Conservation (phyloP, 1,139 yeast species). For the Trichomonascaceae sp. region DNA sequence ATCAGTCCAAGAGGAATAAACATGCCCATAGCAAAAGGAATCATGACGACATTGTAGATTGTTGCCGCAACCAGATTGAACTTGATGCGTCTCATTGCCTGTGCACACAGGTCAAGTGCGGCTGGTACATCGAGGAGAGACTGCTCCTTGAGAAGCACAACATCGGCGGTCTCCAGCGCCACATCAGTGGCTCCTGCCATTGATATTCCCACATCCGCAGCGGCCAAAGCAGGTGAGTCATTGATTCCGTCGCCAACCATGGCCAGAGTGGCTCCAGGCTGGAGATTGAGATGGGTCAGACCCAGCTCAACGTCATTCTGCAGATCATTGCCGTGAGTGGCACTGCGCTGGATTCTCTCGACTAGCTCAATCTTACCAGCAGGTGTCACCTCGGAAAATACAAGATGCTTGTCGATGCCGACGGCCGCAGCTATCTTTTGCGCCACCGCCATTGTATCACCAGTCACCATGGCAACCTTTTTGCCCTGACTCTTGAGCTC, state of each 20-base stretch:
- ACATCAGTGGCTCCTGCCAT: conserved; percentile 88
- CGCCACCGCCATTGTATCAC: conserved; percentile 63
- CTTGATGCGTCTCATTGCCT: conserved; percentile 65
- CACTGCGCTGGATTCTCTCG: conserved; percentile 36
- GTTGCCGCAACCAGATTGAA: conserved; percentile 78
- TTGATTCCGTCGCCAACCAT: conserved; percentile 96
- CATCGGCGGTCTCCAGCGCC: conserved; percentile 91
- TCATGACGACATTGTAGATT: conserved; percentile 72
- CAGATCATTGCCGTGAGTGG: conserved; percentile 9
- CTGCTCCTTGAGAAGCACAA: conserved; percentile 43
- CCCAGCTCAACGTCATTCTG: conserved; percentile 1
- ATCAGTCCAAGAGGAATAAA: conserved; percentile 66
- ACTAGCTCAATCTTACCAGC: conserved; percentile 62
- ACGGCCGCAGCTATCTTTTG: conserved; percentile 48
- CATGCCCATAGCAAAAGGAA: conserved; percentile 94
- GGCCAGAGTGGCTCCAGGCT: conserved; percentile 33
- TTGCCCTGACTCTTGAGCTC: conserved; percentile 43
- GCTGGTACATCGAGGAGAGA: conserved; percentile 55
- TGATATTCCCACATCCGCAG: conserved; percentile 83
- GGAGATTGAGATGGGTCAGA: neutral
- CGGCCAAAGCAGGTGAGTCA: conserved; percentile 90
- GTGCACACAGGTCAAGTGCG: conserved; percentile 58
- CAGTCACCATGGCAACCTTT: conserved; percentile 81
- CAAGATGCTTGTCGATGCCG: conserved; percentile 51
- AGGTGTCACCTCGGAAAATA: conserved; percentile 71